Evolutionary conservation across 257 asterid species (phyloP).

Genomic region (Hygrophila difformis): DNA sequence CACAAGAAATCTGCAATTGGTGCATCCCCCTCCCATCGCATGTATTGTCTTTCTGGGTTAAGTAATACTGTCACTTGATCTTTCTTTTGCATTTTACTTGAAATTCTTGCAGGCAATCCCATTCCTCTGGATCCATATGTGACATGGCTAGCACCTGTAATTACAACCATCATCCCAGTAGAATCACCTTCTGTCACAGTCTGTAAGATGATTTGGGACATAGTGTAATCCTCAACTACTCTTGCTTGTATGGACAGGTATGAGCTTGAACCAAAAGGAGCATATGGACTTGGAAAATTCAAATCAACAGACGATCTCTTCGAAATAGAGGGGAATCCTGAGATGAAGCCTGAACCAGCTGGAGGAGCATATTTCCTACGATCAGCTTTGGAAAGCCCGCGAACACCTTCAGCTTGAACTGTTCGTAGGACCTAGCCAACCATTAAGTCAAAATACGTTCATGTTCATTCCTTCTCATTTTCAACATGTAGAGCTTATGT

Average conservation of each 20-base stretch:
- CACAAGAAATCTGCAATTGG: slow-evolving; percentile 96
- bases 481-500: slow-evolving; percentile 5
- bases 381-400: slow-evolving; percentile 61
- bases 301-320: slow-evolving; percentile 51
- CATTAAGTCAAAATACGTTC: slow-evolving; percentile 3
- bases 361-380: slow-evolving; percentile 78
- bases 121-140: slow-evolving; percentile 81
- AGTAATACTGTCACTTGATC: slow-evolving; percentile 70
- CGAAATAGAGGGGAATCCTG: slow-evolving; percentile 77
- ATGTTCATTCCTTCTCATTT: slow-evolving; percentile 1
- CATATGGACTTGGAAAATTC: slow-evolving; percentile 39
- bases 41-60: slow-evolving; percentile 74
- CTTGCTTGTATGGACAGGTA: slow-evolving; percentile 84
- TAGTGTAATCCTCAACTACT: slow-evolving; percentile 77
- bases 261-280: slow-evolving; percentile 70
- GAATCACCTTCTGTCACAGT: slow-evolving; percentile 59
- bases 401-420: slow-evolving; percentile 88
- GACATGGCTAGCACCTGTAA: slow-evolving; percentile 86
- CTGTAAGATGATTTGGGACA: slow-evolving; percentile 75
- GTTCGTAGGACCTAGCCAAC: slow-evolving; percentile 55
- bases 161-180: slow-evolving; percentile 67
- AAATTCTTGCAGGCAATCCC: slow-evolving; percentile 81
- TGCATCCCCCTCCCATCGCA: slow-evolving; percentile 85
- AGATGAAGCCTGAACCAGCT: slow-evolving; percentile 95
- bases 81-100: slow-evolving; percentile 72